These are phyloP conservation scores for Lodderomyces oxycetoniae DNA, from an alignment of 1,139 yeast species.

Conservation along the genomic window DNA sequence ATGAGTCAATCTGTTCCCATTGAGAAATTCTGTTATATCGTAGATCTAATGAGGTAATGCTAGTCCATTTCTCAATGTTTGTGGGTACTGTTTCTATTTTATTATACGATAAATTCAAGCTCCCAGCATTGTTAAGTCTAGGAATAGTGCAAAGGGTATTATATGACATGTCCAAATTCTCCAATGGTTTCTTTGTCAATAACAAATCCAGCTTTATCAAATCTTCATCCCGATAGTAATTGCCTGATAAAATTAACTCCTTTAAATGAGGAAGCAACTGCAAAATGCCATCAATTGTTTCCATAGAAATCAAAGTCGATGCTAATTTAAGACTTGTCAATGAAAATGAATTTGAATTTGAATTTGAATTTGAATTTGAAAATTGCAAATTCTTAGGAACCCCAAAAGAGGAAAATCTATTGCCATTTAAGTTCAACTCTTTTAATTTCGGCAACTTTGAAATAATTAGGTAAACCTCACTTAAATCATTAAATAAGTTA, in stretches of 20 bases:
- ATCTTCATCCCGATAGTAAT: constrained; percentile 29
- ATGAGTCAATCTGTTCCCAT: constrained; percentile 49
- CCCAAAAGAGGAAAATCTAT: constrained; percentile 33
- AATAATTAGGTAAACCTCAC: constrained; percentile 35
- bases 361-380: constrained; percentile 16
- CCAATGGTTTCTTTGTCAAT: constrained; percentile 14
- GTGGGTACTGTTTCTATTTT: constrained; percentile 12
- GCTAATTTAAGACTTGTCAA: constrained; percentile 23
- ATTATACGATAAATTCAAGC: constrained; percentile 27
- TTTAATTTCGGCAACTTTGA: constrained; percentile 31
- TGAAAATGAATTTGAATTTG: constrained; percentile 23
- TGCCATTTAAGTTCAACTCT: constrained; percentile 59
- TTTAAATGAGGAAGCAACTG: constrained; percentile 40
- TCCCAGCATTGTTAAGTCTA: constrained; percentile 6
- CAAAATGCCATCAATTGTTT: constrained; percentile 18
- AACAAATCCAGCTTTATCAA: constrained; percentile 9
- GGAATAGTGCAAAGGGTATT: constrained; percentile 38
- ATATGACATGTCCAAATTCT: constrained; percentile 40
- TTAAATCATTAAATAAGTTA: constrained; percentile 48
- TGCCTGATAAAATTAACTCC: constrained; percentile 46
- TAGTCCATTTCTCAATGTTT: not conserved
- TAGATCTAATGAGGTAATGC: constrained; percentile 36
- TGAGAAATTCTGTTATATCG: constrained; percentile 39
- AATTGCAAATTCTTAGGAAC: no score
- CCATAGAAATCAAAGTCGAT: constrained; percentile 28